Evolutionary conservation across 495 filamentous ascomycete genomes (phyloP).

Genomic region (Neurospora cerealis): DNA sequence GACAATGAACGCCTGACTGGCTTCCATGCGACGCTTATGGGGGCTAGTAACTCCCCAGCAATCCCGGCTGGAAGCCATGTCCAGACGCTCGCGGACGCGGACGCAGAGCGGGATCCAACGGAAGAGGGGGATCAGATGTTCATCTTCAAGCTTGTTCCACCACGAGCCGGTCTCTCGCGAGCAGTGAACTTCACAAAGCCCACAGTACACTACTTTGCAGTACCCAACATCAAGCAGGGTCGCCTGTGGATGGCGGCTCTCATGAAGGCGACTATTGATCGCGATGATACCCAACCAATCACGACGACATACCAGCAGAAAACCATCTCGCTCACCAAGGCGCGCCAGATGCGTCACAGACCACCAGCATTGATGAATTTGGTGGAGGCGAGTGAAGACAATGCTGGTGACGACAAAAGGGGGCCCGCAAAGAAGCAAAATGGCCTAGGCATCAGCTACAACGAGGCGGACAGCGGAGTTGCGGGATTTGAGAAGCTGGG

Average conservation of each 20-base stretch:
- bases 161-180: conserved; percentile 74
- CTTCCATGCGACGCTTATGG: conserved; percentile 84
- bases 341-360: conserved; percentile 68
- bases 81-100: conserved; percentile 39
- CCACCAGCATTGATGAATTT: conserved; percentile 78
- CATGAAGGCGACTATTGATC: conserved; percentile 98
- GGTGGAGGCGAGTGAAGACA: conserved; percentile 42
- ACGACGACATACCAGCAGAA: conserved; percentile 91
- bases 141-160: conserved; percentile 97
- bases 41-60: conserved; percentile 65
- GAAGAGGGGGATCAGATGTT: conserved; percentile 57
- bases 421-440: conserved; percentile 5
- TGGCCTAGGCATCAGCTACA: conserved; percentile 6
- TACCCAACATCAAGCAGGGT: conserved; percentile 78
- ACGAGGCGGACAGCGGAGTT: conserved; percentile 39
- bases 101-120: conserved; percentile 31
- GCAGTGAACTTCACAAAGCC: conserved; percentile 96
- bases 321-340: conserved; percentile 82
- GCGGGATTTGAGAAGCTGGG: conserved; percentile 38
- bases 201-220: conserved; percentile 94
- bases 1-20: conserved; percentile 84
- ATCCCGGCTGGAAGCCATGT: conserved; percentile 57
- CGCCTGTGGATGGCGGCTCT: conserved; percentile 97
- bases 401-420: conserved; percentile 9
- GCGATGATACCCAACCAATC: conserved; percentile 67